A percentile compares a stretch with the other conserved stretches of the same genome.
Evolutionary conservation across 2,329 filamentous ascomycete species (phyloP).

Genomic region (Aaosphaeria pasadenensis): DNA sequence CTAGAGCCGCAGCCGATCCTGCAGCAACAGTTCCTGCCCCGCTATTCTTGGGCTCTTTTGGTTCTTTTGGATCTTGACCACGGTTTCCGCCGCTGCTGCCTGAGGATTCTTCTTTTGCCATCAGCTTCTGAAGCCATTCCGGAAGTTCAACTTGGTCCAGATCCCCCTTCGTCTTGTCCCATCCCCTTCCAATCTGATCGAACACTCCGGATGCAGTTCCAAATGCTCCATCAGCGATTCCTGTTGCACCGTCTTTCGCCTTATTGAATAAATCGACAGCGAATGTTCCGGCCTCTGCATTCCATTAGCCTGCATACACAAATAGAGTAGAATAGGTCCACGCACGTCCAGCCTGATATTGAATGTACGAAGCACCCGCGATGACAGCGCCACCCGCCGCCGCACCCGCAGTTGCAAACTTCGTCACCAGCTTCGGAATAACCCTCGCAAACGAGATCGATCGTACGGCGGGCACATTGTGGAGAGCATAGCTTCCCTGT

Average conservation of each 20-base stretch:
- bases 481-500: conserved; percentile 73
- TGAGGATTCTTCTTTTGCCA: conserved; percentile 43
- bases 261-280: conserved; percentile 72
- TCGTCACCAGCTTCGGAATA: conserved; percentile 84
- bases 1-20: conserved; percentile 74
- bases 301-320: conserved; percentile 15
- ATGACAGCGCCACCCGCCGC: conserved; percentile 88
- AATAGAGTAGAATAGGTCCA: conserved; percentile 15
- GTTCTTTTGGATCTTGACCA: conserved; percentile 24
- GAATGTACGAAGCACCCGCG: conserved; percentile 84
- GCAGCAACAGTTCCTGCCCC: conserved; percentile 61
- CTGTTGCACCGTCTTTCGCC: conserved; percentile 68
- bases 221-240: conserved; percentile 67
- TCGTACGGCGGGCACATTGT: conserved; percentile 68
- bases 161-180: conserved; percentile 78
- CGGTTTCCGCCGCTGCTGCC: conserved; percentile 34
- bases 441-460: conserved; percentile 65
- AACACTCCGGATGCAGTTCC: conserved; percentile 71
- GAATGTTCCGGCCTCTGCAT: conserved; percentile 70
- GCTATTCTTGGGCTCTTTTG: conserved; percentile 53
- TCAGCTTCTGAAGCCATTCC: conserved; percentile 74
- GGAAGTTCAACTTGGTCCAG: conserved; percentile 68
- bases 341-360: conserved; percentile 90
- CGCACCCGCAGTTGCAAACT: conserved; percentile 82
- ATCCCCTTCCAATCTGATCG: conserved; percentile 75